Conservation (phyloP, 495 filamentous ascomycete species). For the Talaromyces wortmannii region DNA sequence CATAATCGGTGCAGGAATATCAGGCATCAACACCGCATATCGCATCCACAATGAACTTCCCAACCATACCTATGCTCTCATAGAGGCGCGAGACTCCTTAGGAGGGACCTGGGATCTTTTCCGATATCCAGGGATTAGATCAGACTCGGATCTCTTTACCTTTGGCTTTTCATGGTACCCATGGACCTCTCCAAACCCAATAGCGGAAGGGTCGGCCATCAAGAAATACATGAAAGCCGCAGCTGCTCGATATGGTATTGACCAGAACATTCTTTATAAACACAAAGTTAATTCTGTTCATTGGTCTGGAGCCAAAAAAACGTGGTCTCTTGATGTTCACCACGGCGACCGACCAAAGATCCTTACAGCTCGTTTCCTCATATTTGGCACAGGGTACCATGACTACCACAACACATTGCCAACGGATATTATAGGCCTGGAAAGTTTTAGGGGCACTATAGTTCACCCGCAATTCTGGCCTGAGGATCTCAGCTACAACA, state of each 20-base stretch:
- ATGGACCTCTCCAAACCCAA: slow-evolving; percentile 44
- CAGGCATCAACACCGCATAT: slow-evolving; percentile 60
- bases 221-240: slow-evolving; percentile 48
- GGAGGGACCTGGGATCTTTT: slow-evolving; percentile 62
- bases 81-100: slow-evolving; percentile 44
- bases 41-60: slow-evolving; percentile 50
- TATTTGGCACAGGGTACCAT: slow-evolving; percentile 51
- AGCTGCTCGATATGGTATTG: slow-evolving; percentile 44
- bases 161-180: slow-evolving; percentile 56
- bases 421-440: slow-evolving; percentile 32
- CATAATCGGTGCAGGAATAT: slow-evolving; percentile 58
- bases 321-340: slow-evolving; percentile 37
- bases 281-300: slow-evolving; percentile 42
- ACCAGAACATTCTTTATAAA: slow-evolving; percentile 44
- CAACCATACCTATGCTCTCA: slow-evolving; percentile 36
- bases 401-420: not conserved
- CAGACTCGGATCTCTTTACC: slow-evolving; percentile 50
- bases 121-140: slow-evolving; percentile 53
- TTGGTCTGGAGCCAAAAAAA: slow-evolving; percentile 39
- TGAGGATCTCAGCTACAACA: slow-evolving; percentile 23
- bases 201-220: slow-evolving; percentile 47
- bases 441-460: slow-evolving; percentile 38
- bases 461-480: slow-evolving; percentile 48
- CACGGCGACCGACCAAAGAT: slow-evolving; percentile 13
- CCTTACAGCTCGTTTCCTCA: slow-evolving; percentile 44